Percentiles rank a stretch among this genome's conserved stretches.
Evolutionary conservation across 768 basidiomycete species (phyloP).

Genomic region (Boletus pseudopeckii): DNA sequence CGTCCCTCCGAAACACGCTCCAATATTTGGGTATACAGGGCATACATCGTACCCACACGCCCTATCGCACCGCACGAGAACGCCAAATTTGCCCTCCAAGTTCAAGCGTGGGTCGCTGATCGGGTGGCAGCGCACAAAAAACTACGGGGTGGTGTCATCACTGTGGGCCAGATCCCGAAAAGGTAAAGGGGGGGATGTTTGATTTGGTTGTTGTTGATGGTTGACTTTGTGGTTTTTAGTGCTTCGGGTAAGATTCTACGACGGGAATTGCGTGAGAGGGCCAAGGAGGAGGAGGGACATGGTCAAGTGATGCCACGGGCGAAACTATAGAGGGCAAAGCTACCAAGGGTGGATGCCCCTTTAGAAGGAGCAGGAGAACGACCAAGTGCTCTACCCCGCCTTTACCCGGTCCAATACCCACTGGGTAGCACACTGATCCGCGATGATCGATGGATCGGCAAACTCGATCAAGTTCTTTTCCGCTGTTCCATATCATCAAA

Average conservation of each 20-base stretch:
- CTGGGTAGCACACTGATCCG: not conserved
- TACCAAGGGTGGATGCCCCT: not conserved
- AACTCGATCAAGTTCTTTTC: not conserved
- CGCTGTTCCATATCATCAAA: not conserved
- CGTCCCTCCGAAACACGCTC: not conserved
- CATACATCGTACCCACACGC: slow-evolving; percentile 47
- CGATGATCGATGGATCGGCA: not conserved
- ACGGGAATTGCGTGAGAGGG: slow-evolving; percentile 66
- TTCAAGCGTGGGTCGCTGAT: slow-evolving; percentile 63
- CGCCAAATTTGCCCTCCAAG: slow-evolving; percentile 40
- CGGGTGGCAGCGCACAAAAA: slow-evolving; percentile 75
- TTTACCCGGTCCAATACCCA: not conserved
- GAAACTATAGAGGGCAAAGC: slow-evolving; percentile 14
- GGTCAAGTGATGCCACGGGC: slow-evolving; percentile 20
- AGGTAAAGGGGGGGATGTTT: slow-evolving; percentile 14
- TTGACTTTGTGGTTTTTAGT: slow-evolving; percentile 34
- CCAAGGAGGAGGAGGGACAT: slow-evolving; percentile 48
- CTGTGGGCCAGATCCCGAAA: slow-evolving; percentile 46
- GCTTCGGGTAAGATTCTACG: slow-evolving; percentile 87
- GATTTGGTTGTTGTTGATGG: not conserved
- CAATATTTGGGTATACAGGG: slow-evolving; percentile 35
- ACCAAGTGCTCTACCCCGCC: not conserved
- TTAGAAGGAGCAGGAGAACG: not conserved
- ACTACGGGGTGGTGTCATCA: slow-evolving; percentile 68
- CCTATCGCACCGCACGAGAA: slow-evolving; percentile 17